Evolutionary conservation across 495 filamentous ascomycete genomes (phyloP).

Genomic region (Aspergillus diversus): DNA sequence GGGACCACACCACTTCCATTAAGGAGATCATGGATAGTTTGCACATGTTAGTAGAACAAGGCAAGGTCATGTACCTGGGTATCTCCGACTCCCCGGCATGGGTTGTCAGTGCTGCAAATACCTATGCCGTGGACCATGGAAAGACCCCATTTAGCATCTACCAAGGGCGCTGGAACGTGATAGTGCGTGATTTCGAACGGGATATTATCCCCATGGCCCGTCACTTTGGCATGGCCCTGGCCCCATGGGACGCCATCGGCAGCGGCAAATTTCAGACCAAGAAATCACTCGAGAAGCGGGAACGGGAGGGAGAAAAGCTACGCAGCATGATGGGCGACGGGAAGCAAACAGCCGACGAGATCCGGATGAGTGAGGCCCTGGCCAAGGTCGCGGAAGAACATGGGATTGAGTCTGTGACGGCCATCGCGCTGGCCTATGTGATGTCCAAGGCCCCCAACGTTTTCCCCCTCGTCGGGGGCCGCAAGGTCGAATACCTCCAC

Average conservation of each 20-base stretch:
- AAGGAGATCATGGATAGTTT: constrained; percentile 64
- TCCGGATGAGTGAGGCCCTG: constrained; percentile 12
- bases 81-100: constrained; percentile 65
- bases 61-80: constrained; percentile 67
- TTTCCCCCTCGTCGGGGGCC: constrained; percentile 73
- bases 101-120: constrained; percentile 62
- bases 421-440: constrained; percentile 74
- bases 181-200: constrained; percentile 56
- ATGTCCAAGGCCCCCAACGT: constrained; percentile 73
- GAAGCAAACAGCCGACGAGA: constrained; percentile 25
- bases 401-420: constrained; percentile 24
- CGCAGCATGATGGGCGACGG: neutral
- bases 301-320: neutral
- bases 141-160: constrained; percentile 66
- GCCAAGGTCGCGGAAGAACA: neutral
- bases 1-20: constrained; percentile 60
- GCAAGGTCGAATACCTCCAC: constrained; percentile 65
- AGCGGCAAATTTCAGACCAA: constrained; percentile 54
- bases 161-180: constrained; percentile 64
- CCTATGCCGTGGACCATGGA: constrained; percentile 61
- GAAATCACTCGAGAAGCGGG: neutral
- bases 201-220: constrained; percentile 62
- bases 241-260: constrained; percentile 57
- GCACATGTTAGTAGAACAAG: constrained; percentile 56
- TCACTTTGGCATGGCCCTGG: constrained; percentile 59